Evolutionary conservation across 1,284 basidiomycete species (phyloP), one percentile per base, ranked within the genome.

Genomic region (Cystobasidium pallidum): DNA sequence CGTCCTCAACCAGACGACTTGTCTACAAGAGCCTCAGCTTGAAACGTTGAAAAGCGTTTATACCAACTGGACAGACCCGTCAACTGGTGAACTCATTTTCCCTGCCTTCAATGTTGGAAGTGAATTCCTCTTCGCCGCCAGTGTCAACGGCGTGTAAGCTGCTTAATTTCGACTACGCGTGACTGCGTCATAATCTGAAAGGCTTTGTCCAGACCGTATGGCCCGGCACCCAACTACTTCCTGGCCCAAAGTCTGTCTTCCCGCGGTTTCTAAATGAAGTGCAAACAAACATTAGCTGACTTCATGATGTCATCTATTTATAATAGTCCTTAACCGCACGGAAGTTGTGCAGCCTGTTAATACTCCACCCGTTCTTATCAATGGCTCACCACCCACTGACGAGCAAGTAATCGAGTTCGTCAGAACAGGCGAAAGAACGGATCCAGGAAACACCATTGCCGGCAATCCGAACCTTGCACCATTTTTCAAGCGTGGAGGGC

Each of bases 401-500:
- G 62, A 58, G 24, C 68, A 71, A 13, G 55, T 76, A 17, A 67
- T 75, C 49, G 24, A 55, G 10, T 65, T 77, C 24, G 24, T 74
- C 41, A 61, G 64, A 28, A 64, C 64, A n/a, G 72, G 73, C 13
- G 68, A 76, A 52, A 26, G n/a, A 15, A 75, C 74, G 0, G 62
- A 77, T 49, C 77, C 75, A 0, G 75, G 77, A 0, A 51, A 62
- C 13, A 76, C 74, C 3, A 76, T 72, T 41, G 78, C 78, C 15
- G 73, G 57, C n/a, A 52, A 78, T 26, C 61, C 70, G 13, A 52
- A 78, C 64, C 75, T 78, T 19, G 21, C 41, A 34, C 52, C 59
- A 0, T 78, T 76, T 73, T 70, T 77, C n/a, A 72, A 58, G n/a
- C 70, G 67, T 17, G 73, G 73, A 6, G 76, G 76, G 10, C 78